Evolutionary conservation across 1,139 yeast species (phyloP).

Genomic region (Saccharomyces hybrid): DNA sequence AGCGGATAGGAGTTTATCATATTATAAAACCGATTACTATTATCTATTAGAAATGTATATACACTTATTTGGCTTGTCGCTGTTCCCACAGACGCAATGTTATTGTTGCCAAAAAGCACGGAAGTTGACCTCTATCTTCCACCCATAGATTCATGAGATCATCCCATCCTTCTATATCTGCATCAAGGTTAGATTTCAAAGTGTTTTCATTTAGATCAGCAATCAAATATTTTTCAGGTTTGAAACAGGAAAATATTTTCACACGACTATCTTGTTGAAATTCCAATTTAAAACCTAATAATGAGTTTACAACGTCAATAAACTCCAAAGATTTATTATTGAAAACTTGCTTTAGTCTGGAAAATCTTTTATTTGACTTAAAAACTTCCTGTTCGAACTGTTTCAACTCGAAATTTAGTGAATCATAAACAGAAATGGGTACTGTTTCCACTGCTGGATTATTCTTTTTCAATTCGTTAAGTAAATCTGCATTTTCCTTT

Average conservation of each 20-base stretch:
- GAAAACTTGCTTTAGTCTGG: constrained; percentile 56
- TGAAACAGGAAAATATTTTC: constrained; percentile 53
- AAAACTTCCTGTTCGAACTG: constrained; percentile 43
- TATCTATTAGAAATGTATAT: neutral
- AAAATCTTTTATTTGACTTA: constrained; percentile 48
- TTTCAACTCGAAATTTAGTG: constrained; percentile 50
- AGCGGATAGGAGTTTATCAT: neutral
- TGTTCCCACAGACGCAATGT: constrained; percentile 55
- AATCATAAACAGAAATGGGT: constrained; percentile 59
- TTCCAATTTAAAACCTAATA: constrained; percentile 70
- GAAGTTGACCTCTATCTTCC: constrained; percentile 59
- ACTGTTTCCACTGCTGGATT: constrained; percentile 31
- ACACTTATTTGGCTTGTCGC: neutral
- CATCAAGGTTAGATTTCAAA: constrained; percentile 28
- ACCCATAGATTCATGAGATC: constrained; percentile 61
- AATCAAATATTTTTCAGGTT: constrained; percentile 31
- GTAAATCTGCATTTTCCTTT: constrained; percentile 55
- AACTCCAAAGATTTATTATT: constrained; percentile 69
- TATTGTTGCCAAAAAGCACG: constrained; percentile 73
- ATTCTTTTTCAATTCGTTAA: constrained; percentile 15
- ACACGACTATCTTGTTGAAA: constrained; percentile 61
- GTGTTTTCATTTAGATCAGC: constrained; percentile 32
- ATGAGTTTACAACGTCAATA: constrained; percentile 56
- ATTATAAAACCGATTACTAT: neutral
- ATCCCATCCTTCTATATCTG: constrained; percentile 37